Percentiles rank a stretch among this genome's conserved stretches.
Conservation (phyloP, 2,329 filamentous ascomycete genomes). For the Penicillium polonicum region DNA sequence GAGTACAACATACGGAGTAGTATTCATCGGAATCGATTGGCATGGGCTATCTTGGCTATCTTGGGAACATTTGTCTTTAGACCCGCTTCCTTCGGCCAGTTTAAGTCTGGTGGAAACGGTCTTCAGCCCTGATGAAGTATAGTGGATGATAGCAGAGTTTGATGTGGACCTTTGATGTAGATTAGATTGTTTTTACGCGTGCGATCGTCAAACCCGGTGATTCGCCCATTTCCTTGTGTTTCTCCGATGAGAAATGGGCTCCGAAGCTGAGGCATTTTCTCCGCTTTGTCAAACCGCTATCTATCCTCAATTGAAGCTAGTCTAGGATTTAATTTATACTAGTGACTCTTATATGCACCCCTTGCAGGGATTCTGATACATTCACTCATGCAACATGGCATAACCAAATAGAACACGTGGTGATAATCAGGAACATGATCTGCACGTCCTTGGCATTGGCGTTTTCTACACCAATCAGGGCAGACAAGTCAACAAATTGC, state of each 20-base stretch:
- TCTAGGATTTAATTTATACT: not conserved
- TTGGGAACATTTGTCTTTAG: not conserved
- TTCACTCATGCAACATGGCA: not conserved
- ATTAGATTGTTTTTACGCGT: not conserved
- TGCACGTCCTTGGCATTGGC: not conserved
- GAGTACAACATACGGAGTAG: too few relatives aligned
- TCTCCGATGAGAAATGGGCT: not conserved
- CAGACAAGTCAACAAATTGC: constrained; percentile 50
- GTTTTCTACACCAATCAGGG: constrained; percentile 27
- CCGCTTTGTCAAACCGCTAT: not conserved
- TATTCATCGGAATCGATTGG: too few relatives aligned
- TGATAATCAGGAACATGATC: not conserved
- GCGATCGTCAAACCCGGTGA: not conserved
- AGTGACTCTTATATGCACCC: not conserved
- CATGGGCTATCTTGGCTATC: not conserved
- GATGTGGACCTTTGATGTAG: not conserved
- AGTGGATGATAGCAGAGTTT: not conserved
- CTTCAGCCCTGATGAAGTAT: constrained; percentile 2
- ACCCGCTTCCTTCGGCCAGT: not conserved
- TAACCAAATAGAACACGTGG: not conserved
- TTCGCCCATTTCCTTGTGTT: not conserved
- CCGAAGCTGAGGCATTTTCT: not conserved
- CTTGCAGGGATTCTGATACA: not conserved
- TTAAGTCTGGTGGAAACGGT: not conserved
- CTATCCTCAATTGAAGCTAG: not conserved